Evolutionary conservation across 768 basidiomycete species (phyloP), one percentile per base, ranked within the genome.

Genomic region (Kwoniella shandongensis): DNA sequence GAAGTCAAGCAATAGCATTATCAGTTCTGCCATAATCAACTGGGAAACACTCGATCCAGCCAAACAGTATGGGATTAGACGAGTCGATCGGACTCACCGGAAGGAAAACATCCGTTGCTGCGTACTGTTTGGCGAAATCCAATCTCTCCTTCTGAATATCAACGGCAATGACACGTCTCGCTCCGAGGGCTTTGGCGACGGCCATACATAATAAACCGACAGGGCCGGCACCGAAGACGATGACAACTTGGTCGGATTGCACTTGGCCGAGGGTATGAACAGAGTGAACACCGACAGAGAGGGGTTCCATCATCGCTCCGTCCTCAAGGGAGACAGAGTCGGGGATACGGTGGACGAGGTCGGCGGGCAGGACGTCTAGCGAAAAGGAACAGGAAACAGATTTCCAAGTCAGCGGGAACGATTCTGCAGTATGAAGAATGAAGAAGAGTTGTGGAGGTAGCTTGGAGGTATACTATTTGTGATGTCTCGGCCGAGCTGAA

Each of bases 281-380:
- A 0, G 90, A 87, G 76, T 96, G 93, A 18, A 96, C 83, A 5
- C 84, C 94, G 29, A 97, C 94, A 17, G 93, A 84, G 39, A 97
- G 83, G 4, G 94, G 94, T 75, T 97, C 94, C 79, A 96, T 91
- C 88, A 96, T 87, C 10, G 93, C 92, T 42, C 93, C 94, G 70
- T 97, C 93, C 78, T 97, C 93, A 18, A 93, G 83, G 13, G 87
- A 83, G 42, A 97, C 83, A 72, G 84, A 80, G 17, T 86, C 83
- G 2, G 92, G 91, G n/a, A 97, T 83, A 26, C 79, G 81, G 65
- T 70, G 73, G 52, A 63, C 67, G 41, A 96, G 81, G 74, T 96
- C 88, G 23, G 84, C 85, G 13, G 92, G 90, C 57, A 94, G 80
- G 30, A 57, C 62, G 52, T 60, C 59, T 60, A 42, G 42, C 20